phyloP scores from a whole-genome alignment of 495 filamentous ascomycete species.

The Aspergillus indologenus region DNA sequence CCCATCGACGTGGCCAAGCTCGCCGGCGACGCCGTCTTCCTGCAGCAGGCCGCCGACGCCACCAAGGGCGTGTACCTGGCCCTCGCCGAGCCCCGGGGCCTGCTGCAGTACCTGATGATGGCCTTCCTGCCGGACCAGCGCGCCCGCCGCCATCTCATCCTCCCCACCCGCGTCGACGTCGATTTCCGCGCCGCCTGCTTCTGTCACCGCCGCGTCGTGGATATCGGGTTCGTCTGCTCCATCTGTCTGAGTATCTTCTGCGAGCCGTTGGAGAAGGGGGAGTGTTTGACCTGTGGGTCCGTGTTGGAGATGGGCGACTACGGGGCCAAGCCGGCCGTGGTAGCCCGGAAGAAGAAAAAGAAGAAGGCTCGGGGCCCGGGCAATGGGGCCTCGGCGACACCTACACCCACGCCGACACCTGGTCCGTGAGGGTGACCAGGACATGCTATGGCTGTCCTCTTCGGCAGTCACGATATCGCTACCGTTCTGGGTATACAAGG shows the following conservation, averaged over 20 bases:
- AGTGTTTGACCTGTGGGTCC: slow-evolving; percentile 90
- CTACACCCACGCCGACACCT: slow-evolving; percentile 41
- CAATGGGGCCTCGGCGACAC: slow-evolving; percentile 46
- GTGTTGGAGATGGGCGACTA: slow-evolving; percentile 73
- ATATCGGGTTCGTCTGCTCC: slow-evolving; percentile 91
- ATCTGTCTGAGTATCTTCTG: slow-evolving; percentile 89
- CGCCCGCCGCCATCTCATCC: slow-evolving; percentile 60
- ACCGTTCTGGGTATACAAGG: background rate
- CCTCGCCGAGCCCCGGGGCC: slow-evolving; percentile 57
- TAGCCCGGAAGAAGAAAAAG: slow-evolving; percentile 71
- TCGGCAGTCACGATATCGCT: background rate
- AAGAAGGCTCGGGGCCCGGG: slow-evolving; percentile 44
- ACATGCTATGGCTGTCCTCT: background rate
- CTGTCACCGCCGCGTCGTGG: slow-evolving; percentile 87
- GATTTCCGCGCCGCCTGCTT: slow-evolving; percentile 98
- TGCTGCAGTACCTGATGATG: slow-evolving; percentile 93
- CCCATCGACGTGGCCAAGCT: slow-evolving; percentile 89
- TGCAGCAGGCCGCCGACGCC: slow-evolving; percentile 91
- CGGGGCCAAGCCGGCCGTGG: slow-evolving; percentile 69
- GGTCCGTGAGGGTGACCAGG: slow-evolving; percentile 28
- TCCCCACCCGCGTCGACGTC: slow-evolving; percentile 79
- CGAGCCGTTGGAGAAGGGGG: slow-evolving; percentile 58
- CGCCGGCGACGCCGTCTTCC: slow-evolving; percentile 81
- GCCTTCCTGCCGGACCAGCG: slow-evolving; percentile 79
- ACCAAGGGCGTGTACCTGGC: slow-evolving; percentile 85